Conservation (phyloP, 805 yeast genomes). For the Yamadazyma nakazawae region DNA sequence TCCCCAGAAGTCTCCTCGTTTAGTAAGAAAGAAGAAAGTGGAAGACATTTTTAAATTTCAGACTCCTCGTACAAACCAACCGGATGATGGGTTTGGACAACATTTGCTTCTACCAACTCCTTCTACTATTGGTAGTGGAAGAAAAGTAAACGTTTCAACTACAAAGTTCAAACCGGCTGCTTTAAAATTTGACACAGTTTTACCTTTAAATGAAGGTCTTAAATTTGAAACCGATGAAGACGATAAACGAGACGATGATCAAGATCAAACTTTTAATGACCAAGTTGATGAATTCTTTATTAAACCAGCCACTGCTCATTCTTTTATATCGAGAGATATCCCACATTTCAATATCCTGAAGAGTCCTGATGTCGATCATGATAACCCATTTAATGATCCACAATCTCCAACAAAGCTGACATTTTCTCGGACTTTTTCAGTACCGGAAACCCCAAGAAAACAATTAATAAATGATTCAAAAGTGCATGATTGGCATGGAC, state of each 20-base stretch:
- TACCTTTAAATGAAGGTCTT: slow-evolving; percentile 21
- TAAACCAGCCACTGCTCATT: neutral
- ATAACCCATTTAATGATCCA: slow-evolving; percentile 4
- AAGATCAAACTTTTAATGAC: no score
- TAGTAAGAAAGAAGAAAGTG: slow-evolving; percentile 9
- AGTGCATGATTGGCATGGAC: slow-evolving; percentile 37
- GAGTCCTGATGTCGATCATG: neutral
- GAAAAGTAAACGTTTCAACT: slow-evolving; percentile 16
- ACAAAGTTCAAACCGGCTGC: slow-evolving; percentile 8
- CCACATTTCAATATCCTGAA: neutral
- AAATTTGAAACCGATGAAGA: slow-evolving; percentile 26
- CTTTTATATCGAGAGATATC: neutral
- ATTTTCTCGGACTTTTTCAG: neutral
- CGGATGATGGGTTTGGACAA: slow-evolving; percentile 11
- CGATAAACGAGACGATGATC: no score
- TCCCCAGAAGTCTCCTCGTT: slow-evolving; percentile 15
- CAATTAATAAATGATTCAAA: slow-evolving; percentile 33
- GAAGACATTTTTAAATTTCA: slow-evolving; percentile 11
- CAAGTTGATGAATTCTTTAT: slow-evolving; percentile 18
- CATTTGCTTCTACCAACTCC: slow-evolving; percentile 35
- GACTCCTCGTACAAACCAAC: slow-evolving; percentile 1
- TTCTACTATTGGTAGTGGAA: slow-evolving; percentile 37
- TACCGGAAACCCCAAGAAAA: slow-evolving; percentile 26
- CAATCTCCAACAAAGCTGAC: slow-evolving; percentile 4
- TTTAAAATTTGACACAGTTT: slow-evolving; percentile 19